Conservation (phyloP, 2,329 filamentous ascomycete species). For the Fulvia fulva region DNA sequence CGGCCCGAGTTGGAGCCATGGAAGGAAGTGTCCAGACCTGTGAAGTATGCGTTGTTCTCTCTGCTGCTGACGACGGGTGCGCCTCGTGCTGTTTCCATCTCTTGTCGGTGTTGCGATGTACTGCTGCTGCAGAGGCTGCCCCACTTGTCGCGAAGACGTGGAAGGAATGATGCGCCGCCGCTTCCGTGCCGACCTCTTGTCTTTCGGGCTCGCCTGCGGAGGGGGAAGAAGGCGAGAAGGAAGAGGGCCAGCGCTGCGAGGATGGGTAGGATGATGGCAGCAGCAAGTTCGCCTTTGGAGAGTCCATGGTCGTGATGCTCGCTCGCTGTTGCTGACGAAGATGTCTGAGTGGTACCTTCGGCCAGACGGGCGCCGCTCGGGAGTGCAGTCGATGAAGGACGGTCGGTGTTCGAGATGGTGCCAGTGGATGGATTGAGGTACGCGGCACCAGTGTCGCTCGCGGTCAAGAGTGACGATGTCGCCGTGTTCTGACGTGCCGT, state of each 20-base stretch:
- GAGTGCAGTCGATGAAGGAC: not conserved
- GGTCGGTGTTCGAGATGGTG: not conserved
- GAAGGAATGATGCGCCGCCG: conserved; percentile 6
- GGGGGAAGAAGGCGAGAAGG: conserved; percentile 14
- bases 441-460: not conserved
- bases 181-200: conserved; percentile 1
- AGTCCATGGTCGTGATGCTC: conserved; percentile 14
- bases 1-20: not conserved
- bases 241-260: conserved; percentile 13
- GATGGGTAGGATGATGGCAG: conserved; percentile 23
- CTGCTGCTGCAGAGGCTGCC: conserved; percentile 15
- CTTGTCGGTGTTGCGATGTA: conserved; percentile 6
- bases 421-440: not conserved
- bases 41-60: conserved; percentile 22
- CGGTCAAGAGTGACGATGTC: not conserved
- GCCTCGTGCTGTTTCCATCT: not conserved
- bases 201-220: conserved; percentile 18
- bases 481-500: not conserved
- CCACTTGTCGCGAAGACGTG: conserved; percentile 16
- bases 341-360: conserved; percentile 1
- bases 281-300: conserved; percentile 21
- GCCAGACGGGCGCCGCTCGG: not conserved
- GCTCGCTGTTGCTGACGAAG: not conserved
- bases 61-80: conserved; percentile 8
- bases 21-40: conserved; percentile 22